Percentiles rank a stretch among this genome's conserved stretches.
Evolutionary conservation across 371 early-diverging fungal species (phyloP).

Genomic region (Catenaria anguillulae): DNA sequence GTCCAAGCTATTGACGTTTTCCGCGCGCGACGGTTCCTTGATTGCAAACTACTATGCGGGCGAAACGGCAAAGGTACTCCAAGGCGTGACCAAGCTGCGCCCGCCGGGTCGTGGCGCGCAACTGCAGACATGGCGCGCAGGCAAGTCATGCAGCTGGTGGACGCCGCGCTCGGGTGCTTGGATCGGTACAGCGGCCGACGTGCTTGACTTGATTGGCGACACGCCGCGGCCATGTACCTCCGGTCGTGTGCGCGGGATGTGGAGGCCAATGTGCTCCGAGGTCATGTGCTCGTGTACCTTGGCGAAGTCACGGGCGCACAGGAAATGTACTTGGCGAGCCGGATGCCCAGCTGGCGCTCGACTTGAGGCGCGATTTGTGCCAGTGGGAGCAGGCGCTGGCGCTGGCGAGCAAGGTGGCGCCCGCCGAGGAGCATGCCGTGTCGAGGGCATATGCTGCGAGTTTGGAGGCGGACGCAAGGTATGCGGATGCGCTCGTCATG

Average conservation of each 20-base stretch:
- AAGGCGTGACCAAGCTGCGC: not conserved
- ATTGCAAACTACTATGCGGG: not conserved
- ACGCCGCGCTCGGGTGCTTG: not conserved
- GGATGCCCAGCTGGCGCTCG: constrained; percentile 23
- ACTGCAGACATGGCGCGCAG: not conserved
- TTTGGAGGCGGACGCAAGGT: constrained; percentile 24
- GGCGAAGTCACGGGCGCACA: constrained; percentile 6
- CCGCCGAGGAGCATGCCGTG: constrained; percentile 22
- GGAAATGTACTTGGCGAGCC: constrained; percentile 25
- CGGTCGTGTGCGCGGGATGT: not conserved
- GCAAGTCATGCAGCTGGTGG: not conserved
- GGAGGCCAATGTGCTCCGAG: not conserved
- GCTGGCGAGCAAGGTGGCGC: constrained; percentile 23
- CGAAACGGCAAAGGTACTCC: not conserved
- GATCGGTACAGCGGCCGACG: not conserved
- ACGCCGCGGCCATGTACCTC: not conserved
- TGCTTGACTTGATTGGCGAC: not conserved
- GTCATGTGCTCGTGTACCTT: not conserved
- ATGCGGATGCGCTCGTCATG: constrained; percentile 25
- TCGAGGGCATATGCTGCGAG: constrained; percentile 26
- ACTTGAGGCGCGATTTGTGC: constrained; percentile 23
- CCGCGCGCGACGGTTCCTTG: not conserved
- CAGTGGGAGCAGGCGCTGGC: constrained; percentile 35
- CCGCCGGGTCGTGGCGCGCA: not conserved
- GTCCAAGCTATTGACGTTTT: too few species aligned